Conservation (phyloP, 2,329 filamentous ascomycete genomes). For the Pleomassaria siparia region DNA sequence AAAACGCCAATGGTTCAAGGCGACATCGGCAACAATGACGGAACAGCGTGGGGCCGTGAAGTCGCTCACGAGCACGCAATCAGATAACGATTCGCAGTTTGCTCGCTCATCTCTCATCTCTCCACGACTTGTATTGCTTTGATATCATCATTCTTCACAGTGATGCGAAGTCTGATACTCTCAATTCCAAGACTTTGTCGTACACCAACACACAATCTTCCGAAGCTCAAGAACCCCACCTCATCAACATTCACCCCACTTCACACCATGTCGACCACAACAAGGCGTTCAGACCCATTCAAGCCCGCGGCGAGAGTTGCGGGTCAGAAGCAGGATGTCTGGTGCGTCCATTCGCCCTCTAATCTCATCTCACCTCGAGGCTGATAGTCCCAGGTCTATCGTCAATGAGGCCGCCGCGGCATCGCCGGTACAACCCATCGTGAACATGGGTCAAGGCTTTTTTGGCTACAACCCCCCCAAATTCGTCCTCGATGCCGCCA, state of each 20-base stretch:
- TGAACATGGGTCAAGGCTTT: constrained; percentile 74
- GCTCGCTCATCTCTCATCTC: background rate
- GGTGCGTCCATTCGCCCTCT: constrained; percentile 40
- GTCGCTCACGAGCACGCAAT: constrained; percentile 7
- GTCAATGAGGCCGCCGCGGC: constrained; percentile 68
- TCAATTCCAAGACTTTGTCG: constrained; percentile 9
- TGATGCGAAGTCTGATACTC: constrained; percentile 13
- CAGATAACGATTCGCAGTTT: background rate
- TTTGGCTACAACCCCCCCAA: constrained; percentile 92
- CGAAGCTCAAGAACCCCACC: constrained; percentile 12
- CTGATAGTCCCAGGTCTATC: constrained; percentile 54
- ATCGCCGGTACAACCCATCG: constrained; percentile 65
- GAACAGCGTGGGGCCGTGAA: constrained; percentile 25
- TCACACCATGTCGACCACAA: constrained; percentile 39
- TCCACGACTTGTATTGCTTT: too few relatives aligned
- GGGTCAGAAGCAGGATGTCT: constrained; percentile 60
- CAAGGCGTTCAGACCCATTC: constrained; percentile 46
- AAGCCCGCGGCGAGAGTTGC: constrained; percentile 58
- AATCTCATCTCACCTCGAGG: constrained; percentile 10
- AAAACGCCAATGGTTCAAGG: too few relatives aligned
- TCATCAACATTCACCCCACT: constrained; percentile 18
- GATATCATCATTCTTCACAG: background rate
- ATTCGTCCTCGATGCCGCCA: constrained; percentile 90
- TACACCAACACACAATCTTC: background rate
- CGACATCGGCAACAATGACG: too few relatives aligned